Evolutionary conservation across 2,329 filamentous ascomycete species (phyloP), one percentile per base, ranked within the genome.

Genomic region (Talaromyces piceae): DNA sequence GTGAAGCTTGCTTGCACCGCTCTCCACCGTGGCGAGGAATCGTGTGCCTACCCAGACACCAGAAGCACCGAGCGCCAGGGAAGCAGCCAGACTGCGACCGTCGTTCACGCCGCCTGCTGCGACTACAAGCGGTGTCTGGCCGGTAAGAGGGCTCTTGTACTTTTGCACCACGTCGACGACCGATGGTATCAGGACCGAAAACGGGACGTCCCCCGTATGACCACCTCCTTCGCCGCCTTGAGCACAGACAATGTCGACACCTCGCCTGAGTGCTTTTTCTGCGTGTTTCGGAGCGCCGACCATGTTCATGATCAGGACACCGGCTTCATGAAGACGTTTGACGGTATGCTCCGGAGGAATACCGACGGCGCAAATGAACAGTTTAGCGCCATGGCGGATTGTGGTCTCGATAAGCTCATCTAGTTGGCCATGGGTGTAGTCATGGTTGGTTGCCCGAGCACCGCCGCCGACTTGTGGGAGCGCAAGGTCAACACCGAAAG

Each of bases 241-340:
- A 2, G 91, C 84, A 66, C 90, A 95, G 5, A 97, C 80, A 57
- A 96, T 84, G 70, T 97, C 91, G 8, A 95, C 89, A 41, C 91
- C 91, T 0, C 85, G 80, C 46, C 89, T 82, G 3, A 97, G 75
- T 2, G 91, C 91, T 73, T 96, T 96, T 66, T 85, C 80, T 1
- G 91, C 91, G 67, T 97, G 91, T 66, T 86, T 89, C 2, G 91
- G 91, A 61, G 91, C 87, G 0, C 91, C 91, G 18, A 96, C 90
- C 91, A 96, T 96, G 68, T 96, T 96, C 90, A 96, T 96, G 30
- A 96, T 78, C 53, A 94, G 66, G 37, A 97, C 87, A 0, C 87
- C 87, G 0, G 86, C 85, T 7, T 78, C 77, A 64, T 97, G 91
- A 41, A 97, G 76, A 43, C 82, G 74, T 59, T 88, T 82, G 52